Percentiles rank a stretch among this genome's conserved stretches.
phyloP scores from a whole-genome alignment of 805 yeast species.

The Monosporozyma siamensis region DNA sequence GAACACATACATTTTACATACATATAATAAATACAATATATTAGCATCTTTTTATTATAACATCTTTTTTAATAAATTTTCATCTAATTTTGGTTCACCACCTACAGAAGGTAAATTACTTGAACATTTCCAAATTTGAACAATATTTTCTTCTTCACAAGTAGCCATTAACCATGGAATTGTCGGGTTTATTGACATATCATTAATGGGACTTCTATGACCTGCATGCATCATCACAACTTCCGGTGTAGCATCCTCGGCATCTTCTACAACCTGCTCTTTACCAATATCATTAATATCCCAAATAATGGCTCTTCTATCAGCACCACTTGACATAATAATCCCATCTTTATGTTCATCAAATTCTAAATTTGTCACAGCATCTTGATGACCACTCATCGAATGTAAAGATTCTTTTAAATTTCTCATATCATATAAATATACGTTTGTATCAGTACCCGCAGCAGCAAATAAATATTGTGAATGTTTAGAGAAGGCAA shows the following conservation, averaged over 20 bases:
- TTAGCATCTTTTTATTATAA: no score
- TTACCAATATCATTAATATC: constrained; percentile 71
- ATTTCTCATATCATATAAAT: constrained; percentile 54
- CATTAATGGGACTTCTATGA: constrained; percentile 69
- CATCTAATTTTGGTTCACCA: constrained; percentile 12
- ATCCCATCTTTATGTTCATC: constrained; percentile 71
- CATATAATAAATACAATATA: background rate
- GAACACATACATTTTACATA: no score
- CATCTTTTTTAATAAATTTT: background rate
- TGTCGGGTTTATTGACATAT: constrained; percentile 55
- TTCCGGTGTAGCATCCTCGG: constrained; percentile 87
- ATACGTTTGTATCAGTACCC: constrained; percentile 56
- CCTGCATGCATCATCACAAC: constrained; percentile 89
- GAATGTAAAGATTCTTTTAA: constrained; percentile 46
- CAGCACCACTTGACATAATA: constrained; percentile 67
- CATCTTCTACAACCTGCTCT: constrained; percentile 78
- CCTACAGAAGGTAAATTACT: constrained; percentile 28
- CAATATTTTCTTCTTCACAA: constrained; percentile 36
- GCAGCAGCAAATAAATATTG: constrained; percentile 57
- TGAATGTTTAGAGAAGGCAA: constrained; percentile 58
- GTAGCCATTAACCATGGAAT: constrained; percentile 72
- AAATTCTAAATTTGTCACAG: constrained; percentile 67
- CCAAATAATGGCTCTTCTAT: constrained; percentile 74
- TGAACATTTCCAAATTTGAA: constrained; percentile 39
- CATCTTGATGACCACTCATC: constrained; percentile 71